Evolutionary conservation across 495 filamentous ascomycete species (phyloP), one percentile per base, ranked within the genome.

Genomic region (Tuber brumale): DNA sequence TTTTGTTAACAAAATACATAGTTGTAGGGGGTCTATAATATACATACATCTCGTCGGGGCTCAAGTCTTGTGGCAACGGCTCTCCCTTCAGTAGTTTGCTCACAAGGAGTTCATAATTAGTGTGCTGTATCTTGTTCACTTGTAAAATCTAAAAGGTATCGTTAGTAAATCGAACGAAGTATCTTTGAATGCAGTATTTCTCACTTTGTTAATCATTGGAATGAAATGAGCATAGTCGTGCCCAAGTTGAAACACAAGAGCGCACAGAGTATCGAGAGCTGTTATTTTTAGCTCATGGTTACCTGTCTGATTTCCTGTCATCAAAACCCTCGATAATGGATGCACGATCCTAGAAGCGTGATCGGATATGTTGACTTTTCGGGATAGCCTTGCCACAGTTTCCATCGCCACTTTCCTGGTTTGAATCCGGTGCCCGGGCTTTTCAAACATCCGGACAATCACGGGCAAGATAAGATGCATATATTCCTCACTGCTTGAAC

Each of bases 401-500:
- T 99, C 95, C 81, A 99, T 97, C 18, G 95, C 94, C 43, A 89
- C 89, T 83, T 94, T 95, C 44, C 94, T 91, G 61, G 96, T 88
- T 76, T 90, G 89, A 16, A 88, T 85, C 9, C 93, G 93, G 76
- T 95, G 91, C 51, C 91, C 89, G 31, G 90, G 88, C 76, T 92
- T 94, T 80, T 98, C 93, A 81, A 97, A 97, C 73, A 97, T 89
- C 23, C 91, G 89, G 27, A 99, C 93, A 76, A 99, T 92, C n/a
- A 94, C 91, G 12, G 95, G 95, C 48, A 99, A 94, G 79, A 99
- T 98, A 43, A 99, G 87, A 84, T 98, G 95, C 95, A 99, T 98
- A 84, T 98, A 97, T 83, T 97, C 95, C 83, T 98, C 95, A 23
- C 91, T 92, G 81, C 94, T 97, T 21, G 94, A 90, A n/a, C 96